Evolutionary conservation across 805 yeast species (phyloP), one percentile per base, ranked within the genome.

Genomic region (Myxozyma neglecta): DNA sequence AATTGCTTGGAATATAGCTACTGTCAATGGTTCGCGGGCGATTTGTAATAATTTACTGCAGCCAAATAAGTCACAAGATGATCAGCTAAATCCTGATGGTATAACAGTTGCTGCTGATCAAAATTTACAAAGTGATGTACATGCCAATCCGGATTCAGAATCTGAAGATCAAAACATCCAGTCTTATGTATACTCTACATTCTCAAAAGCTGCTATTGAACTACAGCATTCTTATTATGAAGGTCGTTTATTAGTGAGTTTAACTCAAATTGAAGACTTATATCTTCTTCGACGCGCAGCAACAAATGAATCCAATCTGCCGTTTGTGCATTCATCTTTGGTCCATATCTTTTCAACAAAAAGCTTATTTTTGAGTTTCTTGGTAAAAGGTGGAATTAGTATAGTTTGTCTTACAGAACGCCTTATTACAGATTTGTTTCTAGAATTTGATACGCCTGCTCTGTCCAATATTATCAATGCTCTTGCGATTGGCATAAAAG

Each of bases 1-100:
- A 45, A 51, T 63, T 20, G 64, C 66, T 4, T 63, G 66, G 66
- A 18, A 35, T 18, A 53, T 63, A 4, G 61, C 51, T 16, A 39
- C 29, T 1, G 3, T 40, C 13, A 48, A 46, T 1, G 63, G 57
- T 14, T 10, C 7, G 9, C 13, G n/a, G 7, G 53, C 42, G 11
- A n/a, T 60, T 5, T 60, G 64, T 48, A 45, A 10, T 20, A 32
- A n/a, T 7, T 3, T 13, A 6, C n/a, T 40, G 47, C 18, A 42
- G 6, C 20, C n/a, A 42, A 13, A 42, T 9, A 16, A 42, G 3
- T 39, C 13, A 2, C 20, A 42, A 42, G 46, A 42, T 42, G 6
- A 42, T 42, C 16, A 24, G 29, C 29, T 24, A 24, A 24, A 24
- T 24, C 29, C 29, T 24, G 29, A 24, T 5, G 29, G 4, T 24